phyloP scores from a whole-genome alignment of 2,329 filamentous ascomycete genomes.

The Alternaria arbusti region DNA sequence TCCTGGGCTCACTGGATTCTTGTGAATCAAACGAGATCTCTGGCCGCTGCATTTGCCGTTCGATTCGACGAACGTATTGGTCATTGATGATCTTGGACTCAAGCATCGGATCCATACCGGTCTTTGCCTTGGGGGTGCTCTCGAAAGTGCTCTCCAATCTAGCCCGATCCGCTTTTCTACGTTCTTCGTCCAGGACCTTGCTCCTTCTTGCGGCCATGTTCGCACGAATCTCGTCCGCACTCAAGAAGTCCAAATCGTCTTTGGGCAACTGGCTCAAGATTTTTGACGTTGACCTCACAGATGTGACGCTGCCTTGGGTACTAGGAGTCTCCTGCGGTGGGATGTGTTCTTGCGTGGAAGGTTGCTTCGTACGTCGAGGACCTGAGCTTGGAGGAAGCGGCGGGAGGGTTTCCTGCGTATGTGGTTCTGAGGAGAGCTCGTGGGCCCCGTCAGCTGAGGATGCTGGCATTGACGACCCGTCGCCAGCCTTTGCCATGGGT shows the following conservation, averaged over 20 bases:
- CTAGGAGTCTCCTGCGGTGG: not conserved
- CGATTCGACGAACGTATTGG: slow-evolving; percentile 34
- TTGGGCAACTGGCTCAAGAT: slow-evolving; percentile 43
- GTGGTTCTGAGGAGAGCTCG: not conserved
- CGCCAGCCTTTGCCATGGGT: not conserved
- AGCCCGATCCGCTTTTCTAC: slow-evolving; percentile 21
- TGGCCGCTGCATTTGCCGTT: slow-evolving; percentile 25
- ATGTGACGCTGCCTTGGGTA: not conserved
- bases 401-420: not conserved
- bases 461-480: not conserved
- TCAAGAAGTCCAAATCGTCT: slow-evolving; percentile 52
- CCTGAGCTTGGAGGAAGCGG: not conserved
- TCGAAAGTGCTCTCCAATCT: slow-evolving; percentile 39
- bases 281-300: slow-evolving; percentile 26
- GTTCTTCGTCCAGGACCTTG: slow-evolving; percentile 14
- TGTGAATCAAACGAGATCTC: slow-evolving; percentile 1
- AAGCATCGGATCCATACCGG: slow-evolving; percentile 27
- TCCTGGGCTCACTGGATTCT: not conserved
- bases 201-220: slow-evolving; percentile 45
- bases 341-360: not conserved
- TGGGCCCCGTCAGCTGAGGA: not conserved
- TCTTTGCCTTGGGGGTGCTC: slow-evolving; percentile 12
- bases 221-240: slow-evolving; percentile 51
- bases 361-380: not conserved
- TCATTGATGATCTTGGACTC: slow-evolving; percentile 38